Evolutionary conservation across 768 basidiomycete genomes (phyloP).

Genomic region (Chiua virens): DNA sequence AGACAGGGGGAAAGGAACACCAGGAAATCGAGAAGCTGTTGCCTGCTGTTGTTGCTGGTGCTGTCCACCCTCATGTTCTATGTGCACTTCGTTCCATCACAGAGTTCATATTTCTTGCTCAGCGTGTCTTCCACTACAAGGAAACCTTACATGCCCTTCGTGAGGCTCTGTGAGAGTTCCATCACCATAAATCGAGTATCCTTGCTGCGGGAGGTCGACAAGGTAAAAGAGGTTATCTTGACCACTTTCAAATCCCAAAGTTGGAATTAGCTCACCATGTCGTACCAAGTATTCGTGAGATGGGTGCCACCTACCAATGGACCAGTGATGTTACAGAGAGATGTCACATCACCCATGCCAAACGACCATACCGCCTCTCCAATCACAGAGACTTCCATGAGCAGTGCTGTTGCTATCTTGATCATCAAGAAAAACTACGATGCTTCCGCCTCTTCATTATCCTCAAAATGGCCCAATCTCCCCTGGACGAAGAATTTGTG

Average conservation of each 20-base stretch:
- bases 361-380: not conserved
- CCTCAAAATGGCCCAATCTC: not conserved
- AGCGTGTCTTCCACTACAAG: constrained; percentile 13
- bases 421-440: constrained; percentile 3
- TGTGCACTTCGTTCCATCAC: constrained; percentile 34
- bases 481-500: not conserved
- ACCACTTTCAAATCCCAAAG: constrained; percentile 7
- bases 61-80: constrained; percentile 29
- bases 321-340: constrained; percentile 9
- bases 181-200: too few relatives aligned
- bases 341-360: constrained; percentile 8
- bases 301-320: constrained; percentile 28
- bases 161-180: not conserved
- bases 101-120: constrained; percentile 40
- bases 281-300: constrained; percentile 20
- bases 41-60: not conserved
- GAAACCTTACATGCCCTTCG: constrained; percentile 2
- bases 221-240: constrained; percentile 1
- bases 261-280: constrained; percentile 24
- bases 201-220: constrained; percentile 1
- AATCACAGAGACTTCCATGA: constrained; percentile 1
- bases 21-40: constrained; percentile 7
- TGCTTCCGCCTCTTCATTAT: constrained; percentile 2
- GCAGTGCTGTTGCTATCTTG: constrained; percentile 8
- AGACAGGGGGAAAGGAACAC: constrained; percentile 3